Evolutionary conservation across 2,329 filamentous ascomycete genomes (phyloP), one percentile per base, ranked within the genome.

Genomic region (Phialemoniopsis sp.): DNA sequence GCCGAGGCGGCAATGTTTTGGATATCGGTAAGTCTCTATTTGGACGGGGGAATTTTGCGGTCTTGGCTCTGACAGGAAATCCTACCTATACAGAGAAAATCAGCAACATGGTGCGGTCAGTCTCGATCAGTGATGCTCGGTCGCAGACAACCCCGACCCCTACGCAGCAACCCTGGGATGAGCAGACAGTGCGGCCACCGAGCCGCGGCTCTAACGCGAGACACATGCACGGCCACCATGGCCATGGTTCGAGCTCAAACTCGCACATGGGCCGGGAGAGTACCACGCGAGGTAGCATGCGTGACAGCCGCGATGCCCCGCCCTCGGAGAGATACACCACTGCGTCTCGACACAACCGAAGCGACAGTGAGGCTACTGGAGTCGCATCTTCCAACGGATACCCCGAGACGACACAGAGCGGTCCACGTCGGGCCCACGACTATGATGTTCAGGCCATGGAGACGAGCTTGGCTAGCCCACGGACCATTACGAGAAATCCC

Each of bases 401-500:
- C 55, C 76, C 82, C 18, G 87, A 91, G 46, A 83, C 83, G 3
- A 80, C 81, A 13, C 81, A 87, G 51, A 84, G 79, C 53, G 78
- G 78, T 29, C 69, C 69, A 18, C 74, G 76, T 31, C 80, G 90
- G 51, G 84, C 86, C 40, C 89, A 96, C 56, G 91, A 97, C 58
- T 97, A 95, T 55, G 93, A 97, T 56, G 80, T 95, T 13, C 91
- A 97, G 60, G 89, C 90, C 4, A 95, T 96, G 88, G 91, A 96
- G 62, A 88, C 87, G 0, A 85, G 82, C 28, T 73, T 94, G 14
- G 78, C 79, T 47, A 89, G 82, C 61, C 86, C 89, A 6, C 82
- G 85, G 29, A 66, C 74, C 6, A 75, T 85, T 15, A 75, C 81
- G 9, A 87, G 85, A 52, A 95, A 95, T 51, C 89, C 89, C 0